Evolutionary conservation across 257 asterid species (phyloP).

Genomic region (Buddleja alternifolia): DNA sequence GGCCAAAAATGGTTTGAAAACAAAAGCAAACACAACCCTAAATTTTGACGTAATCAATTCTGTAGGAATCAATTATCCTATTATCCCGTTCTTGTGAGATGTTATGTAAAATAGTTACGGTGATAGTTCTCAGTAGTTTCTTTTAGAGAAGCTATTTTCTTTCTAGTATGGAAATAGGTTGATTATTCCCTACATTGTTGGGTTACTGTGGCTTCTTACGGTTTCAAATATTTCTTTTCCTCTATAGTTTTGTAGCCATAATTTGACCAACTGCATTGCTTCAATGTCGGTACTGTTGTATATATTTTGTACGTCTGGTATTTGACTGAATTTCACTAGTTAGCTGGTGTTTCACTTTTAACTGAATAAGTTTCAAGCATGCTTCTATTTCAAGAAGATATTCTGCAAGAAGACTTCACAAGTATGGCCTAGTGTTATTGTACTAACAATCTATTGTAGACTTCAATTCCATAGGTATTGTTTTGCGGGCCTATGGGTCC

Average conservation of each 20-base stretch:
- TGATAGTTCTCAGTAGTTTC: background rate
- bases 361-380: background rate
- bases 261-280: conserved; percentile 4
- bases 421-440: background rate
- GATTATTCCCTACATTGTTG: background rate
- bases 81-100: background rate
- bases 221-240: background rate
- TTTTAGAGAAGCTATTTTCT: background rate
- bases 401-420: background rate
- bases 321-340: background rate
- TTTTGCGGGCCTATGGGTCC: conserved; percentile 80
- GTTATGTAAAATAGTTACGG: background rate
- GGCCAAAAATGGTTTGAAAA: too few relatives aligned
- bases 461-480: conserved; percentile 24
- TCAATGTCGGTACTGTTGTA: background rate
- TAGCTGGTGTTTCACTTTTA: background rate
- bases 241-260: background rate
- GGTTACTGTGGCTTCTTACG: background rate
- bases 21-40: too few relatives aligned
- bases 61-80: background rate
- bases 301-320: background rate
- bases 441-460: conserved; percentile 6
- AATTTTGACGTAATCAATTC: background rate
- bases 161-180: background rate
- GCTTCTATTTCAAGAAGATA: conserved; percentile 8